Evolutionary conservation across 495 filamentous ascomycete species (phyloP).

Genomic region (Opeltia flavorubescens): DNA sequence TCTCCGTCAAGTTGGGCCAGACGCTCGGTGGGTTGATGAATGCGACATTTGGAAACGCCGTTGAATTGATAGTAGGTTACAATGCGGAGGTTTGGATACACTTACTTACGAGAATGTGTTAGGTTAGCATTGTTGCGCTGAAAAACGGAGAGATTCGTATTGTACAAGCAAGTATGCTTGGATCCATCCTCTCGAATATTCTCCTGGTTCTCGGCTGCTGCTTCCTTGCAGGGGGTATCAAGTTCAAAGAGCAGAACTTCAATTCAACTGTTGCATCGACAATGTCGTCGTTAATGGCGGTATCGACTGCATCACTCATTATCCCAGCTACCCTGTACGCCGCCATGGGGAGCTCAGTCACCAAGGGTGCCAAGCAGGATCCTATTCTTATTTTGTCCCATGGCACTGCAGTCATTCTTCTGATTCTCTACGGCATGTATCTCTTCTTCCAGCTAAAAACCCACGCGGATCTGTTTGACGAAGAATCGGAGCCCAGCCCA

Average conservation of each 20-base stretch:
- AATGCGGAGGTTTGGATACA: neutral
- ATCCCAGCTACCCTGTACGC: constrained; percentile 76
- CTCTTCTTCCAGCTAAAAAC: constrained; percentile 81
- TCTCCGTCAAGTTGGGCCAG: constrained; percentile 71
- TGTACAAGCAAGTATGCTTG: constrained; percentile 95
- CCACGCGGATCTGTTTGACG: constrained; percentile 69
- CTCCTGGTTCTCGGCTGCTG: constrained; percentile 93
- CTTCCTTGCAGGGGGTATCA: constrained; percentile 77
- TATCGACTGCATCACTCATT: constrained; percentile 81
- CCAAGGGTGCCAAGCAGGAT: constrained; percentile 29
- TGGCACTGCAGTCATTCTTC: constrained; percentile 78
- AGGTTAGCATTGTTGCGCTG: constrained; percentile 92
- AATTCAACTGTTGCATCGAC: constrained; percentile 82
- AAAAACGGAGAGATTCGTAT: constrained; percentile 78
- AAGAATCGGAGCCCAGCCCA: constrained; percentile 25
- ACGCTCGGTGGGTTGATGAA: constrained; percentile 87
- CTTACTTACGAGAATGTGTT: constrained; percentile 9
- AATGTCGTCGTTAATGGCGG: constrained; percentile 90
- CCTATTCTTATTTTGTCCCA: constrained; percentile 77
- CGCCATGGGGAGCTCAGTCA: constrained; percentile 25
- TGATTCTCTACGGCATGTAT: constrained; percentile 80
- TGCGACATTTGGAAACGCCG: constrained; percentile 93
- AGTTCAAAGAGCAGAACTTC: constrained; percentile 56
- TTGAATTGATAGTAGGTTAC: constrained; percentile 80
- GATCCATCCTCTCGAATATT: constrained; percentile 91